Evolutionary conservation across 2,329 filamentous ascomycete species (phyloP), one percentile per base, ranked within the genome.

Genomic region (Corinectria fuckeliana): DNA sequence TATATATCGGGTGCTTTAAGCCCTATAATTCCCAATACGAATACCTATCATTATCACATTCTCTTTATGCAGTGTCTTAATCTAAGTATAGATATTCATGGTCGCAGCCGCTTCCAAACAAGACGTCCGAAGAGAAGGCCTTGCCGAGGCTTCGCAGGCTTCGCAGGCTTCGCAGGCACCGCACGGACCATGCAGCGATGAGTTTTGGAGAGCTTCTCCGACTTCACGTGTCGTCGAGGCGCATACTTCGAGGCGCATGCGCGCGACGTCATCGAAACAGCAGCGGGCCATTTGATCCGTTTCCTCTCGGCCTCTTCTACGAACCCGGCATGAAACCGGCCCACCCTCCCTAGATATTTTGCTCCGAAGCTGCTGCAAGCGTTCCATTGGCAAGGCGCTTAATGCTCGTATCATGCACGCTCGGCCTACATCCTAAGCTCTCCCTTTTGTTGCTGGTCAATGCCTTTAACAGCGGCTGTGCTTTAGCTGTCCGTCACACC

Each of bases 151-250:
- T 47, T 23, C 11, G 25, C 30, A 25, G 9, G 23, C 20, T 14
- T 25, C 13, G 54, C 58, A 58, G 58, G 54, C 44, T 47, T 23
- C 11, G 25, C 30, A 25, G 9, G 23, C 20, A n/a, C 20, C 13
- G 54, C 58, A 58, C 58, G 50, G 58, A 47, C 54, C 58, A 58
- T 11, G 23, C 20, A 14, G 9, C 26, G 44, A 30, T 26, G 36
- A 47, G 34, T 26, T 11, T 36, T 45, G 54, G 50, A 28, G 50
- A 23, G 23, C 50, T 30, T 38, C 51, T 23, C 50, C 54, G 61
- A 69, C 58, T 70, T 71, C 69, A 71, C 69, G 66, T 71, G 69
- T 63, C n/a, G n/a, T n/a, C n/a, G n/a, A n/a, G n/a, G n/a, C n/a
- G n/a, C n/a, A n/a, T n/a, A n/a, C n/a, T n/a, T n/a, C 67, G 57